These are phyloP conservation scores for Prototheca cutis DNA, from an alignment of 163 green algal species.

Conservation along the genomic window DNA sequence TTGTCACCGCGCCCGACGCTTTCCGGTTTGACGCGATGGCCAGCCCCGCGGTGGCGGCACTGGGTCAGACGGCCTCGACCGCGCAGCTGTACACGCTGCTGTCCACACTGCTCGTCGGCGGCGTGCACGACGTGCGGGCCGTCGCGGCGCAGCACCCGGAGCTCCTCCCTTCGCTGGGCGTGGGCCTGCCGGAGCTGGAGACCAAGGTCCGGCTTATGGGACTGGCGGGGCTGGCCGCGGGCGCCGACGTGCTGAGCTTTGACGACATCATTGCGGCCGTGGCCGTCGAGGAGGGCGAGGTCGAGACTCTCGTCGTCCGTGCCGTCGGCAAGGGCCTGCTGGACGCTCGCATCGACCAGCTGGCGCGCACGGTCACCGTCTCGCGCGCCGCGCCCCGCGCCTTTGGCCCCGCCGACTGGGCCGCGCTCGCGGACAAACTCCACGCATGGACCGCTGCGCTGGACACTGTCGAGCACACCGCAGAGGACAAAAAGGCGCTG, in stretches of 20 bases:
- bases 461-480: background rate
- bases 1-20: background rate
- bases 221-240: background rate
- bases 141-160: background rate
- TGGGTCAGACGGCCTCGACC: background rate
- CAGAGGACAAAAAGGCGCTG: background rate
- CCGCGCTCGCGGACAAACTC: background rate
- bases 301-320: background rate
- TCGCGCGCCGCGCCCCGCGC: background rate
- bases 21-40: background rate
- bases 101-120: background rate
- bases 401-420: conserved; percentile 1
- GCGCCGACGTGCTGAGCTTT: background rate
- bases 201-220: background rate
- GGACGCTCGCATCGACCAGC: conserved; percentile 2
- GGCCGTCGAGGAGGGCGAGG: background rate
- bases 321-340: background rate
- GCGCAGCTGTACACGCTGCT: background rate
- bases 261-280: background rate
- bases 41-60: background rate
- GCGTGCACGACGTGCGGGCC: background rate
- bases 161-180: background rate
- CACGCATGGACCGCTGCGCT: background rate
- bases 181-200: background rate
- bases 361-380: background rate